Conservation (phyloP, 2,329 filamentous ascomycete species). For the Colletotrichum cereale region DNA sequence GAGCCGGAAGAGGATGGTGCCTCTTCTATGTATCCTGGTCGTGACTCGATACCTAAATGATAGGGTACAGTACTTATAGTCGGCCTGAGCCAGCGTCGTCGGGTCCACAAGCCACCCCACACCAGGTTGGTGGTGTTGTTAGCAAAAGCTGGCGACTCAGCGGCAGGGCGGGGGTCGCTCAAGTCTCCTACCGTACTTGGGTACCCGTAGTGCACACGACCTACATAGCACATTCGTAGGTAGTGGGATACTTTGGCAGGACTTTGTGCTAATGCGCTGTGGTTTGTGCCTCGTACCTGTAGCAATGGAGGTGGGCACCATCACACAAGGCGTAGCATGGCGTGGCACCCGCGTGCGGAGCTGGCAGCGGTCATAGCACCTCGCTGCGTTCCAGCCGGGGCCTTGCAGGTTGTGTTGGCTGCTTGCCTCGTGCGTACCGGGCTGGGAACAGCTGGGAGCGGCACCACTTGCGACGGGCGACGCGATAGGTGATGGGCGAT, state of each 20-base stretch:
- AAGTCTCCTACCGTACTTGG: not conserved
- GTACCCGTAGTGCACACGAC: not conserved
- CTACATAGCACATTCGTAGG: too few species aligned
- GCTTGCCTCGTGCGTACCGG: constrained; percentile 32
- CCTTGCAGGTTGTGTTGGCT: not conserved
- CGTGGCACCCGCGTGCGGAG: constrained; percentile 26
- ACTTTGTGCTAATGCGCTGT: not conserved
- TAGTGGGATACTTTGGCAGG: not conserved
- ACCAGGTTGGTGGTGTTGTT: not conserved
- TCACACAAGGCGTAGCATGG: not conserved
- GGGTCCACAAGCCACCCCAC: not conserved
- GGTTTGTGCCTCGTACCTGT: not conserved
- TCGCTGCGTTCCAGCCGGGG: not conserved
- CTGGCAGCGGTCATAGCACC: constrained; percentile 28
- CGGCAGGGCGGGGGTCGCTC: not conserved
- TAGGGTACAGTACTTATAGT: too few species aligned
- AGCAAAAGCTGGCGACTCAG: not conserved
- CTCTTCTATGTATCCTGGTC: constrained; percentile 21
- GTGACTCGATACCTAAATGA: not conserved
- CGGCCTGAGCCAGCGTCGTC: constrained; percentile 16
- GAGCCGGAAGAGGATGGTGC: constrained; percentile 30
- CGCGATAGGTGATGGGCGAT: constrained; percentile 6
- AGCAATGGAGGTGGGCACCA: constrained; percentile 5
- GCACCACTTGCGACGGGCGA: constrained; percentile 26
- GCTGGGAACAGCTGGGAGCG: constrained; percentile 23